Conservation (phyloP, 1,284 basidiomycete genomes). For the Cystobasidium sp. region DNA sequence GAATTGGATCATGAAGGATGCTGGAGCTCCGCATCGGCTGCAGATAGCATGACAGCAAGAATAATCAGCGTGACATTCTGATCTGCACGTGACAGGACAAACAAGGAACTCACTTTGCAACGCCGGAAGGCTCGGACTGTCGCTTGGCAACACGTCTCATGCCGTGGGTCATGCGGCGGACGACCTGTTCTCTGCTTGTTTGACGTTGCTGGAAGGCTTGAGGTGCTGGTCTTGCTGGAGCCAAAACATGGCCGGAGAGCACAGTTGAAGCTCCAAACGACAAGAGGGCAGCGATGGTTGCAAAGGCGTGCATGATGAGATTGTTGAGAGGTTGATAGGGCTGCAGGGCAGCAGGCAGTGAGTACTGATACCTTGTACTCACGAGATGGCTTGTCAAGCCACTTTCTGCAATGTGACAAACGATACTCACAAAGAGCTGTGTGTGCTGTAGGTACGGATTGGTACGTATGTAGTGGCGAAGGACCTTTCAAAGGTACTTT, state of each 20-base stretch:
- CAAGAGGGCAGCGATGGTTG: constrained; percentile 24
- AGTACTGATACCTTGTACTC: not conserved
- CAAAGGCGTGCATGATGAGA: constrained; percentile 39
- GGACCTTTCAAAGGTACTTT: constrained; percentile 23
- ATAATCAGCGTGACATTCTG: not conserved
- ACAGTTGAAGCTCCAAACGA: constrained; percentile 14
- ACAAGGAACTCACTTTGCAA: constrained; percentile 1
- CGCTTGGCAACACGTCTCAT: constrained; percentile 27
- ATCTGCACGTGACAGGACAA: not conserved
- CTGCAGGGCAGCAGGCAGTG: not conserved
- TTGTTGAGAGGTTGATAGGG: not conserved
- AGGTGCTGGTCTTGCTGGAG: constrained; percentile 15
- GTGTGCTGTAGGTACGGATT: constrained; percentile 6
- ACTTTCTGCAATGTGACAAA: too few species aligned
- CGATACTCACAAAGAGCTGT: not conserved
- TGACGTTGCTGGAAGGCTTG: constrained; percentile 16
- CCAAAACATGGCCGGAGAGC: constrained; percentile 2
- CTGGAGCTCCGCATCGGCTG: constrained; percentile 36
- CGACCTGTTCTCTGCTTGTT: constrained; percentile 40
- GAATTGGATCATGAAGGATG: constrained; percentile 36
- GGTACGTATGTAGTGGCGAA: constrained; percentile 1
- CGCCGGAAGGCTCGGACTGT: constrained; percentile 22
- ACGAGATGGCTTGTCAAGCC: too few species aligned
- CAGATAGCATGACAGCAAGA: not conserved
- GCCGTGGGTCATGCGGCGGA: constrained; percentile 33